These are phyloP conservation scores for Cicer bijugum DNA, from an alignment of 306 rosid species.

Conservation along the genomic window DNA sequence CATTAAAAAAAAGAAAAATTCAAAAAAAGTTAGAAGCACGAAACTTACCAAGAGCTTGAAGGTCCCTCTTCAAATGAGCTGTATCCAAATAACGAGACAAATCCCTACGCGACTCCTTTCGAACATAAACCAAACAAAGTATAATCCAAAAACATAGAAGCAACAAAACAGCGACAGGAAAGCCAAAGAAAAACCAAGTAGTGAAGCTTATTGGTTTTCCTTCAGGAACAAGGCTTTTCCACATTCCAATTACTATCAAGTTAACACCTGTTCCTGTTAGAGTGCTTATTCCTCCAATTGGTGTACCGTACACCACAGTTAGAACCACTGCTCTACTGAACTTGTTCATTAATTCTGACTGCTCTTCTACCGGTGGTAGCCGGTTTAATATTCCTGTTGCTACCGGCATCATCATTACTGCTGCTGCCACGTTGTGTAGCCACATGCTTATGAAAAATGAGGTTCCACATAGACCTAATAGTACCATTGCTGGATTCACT, in stretches of 20 bases:
- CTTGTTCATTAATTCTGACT: constrained; percentile 51
- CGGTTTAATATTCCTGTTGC: constrained; percentile 80
- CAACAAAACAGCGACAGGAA: constrained; percentile 64
- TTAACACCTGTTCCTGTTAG: constrained; percentile 94
- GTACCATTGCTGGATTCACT: constrained; percentile 61
- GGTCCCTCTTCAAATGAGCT: constrained; percentile 73
- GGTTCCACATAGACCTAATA: constrained; percentile 74
- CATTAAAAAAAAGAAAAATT: no score
- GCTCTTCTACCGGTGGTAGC: constrained; percentile 54
- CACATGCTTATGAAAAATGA: constrained; percentile 92
- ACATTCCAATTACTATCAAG: constrained; percentile 78
- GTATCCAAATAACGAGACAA: constrained; percentile 69
- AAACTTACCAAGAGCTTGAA: constrained; percentile 67
- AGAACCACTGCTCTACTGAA: constrained; percentile 84
- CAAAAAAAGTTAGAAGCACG: neutral
- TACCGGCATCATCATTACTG: constrained; percentile 93
- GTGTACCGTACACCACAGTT: constrained; percentile 63
- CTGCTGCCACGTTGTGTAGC: constrained; percentile 89
- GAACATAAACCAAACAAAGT: constrained; percentile 63
- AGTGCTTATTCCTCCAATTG: constrained; percentile 82
- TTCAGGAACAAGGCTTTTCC: constrained; percentile 70
- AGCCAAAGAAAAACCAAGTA: constrained; percentile 69
- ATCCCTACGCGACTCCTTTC: constrained; percentile 53
- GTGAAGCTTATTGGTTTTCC: constrained; percentile 77
- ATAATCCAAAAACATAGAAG: constrained; percentile 65